phyloP scores from a whole-genome alignment of 2,329 filamentous ascomycete species.

The Curvularia verruculosa region DNA sequence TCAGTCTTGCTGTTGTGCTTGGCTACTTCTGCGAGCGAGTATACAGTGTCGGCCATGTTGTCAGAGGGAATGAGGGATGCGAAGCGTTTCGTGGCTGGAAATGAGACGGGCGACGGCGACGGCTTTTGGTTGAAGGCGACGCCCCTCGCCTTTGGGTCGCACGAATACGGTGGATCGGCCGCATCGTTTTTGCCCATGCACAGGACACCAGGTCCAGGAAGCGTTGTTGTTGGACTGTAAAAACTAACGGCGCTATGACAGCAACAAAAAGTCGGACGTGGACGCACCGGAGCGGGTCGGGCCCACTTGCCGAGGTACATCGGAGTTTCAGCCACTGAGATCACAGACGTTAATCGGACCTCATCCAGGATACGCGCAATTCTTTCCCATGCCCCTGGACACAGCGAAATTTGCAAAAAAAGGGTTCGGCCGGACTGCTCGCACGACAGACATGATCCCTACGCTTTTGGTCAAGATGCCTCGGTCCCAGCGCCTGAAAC shows the following conservation, averaged over 20 bases:
- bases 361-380: constrained; percentile 2
- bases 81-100: neutral
- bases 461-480: neutral
- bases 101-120: neutral
- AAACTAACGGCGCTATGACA: constrained; percentile 9
- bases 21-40: constrained; percentile 49
- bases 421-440: constrained; percentile 12
- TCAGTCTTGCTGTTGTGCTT: constrained; percentile 57
- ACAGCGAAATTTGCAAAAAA: constrained; percentile 3
- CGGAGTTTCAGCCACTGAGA: constrained; percentile 3
- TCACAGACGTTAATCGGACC: neutral
- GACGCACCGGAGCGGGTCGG: constrained; percentile 1
- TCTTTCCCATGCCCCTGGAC: neutral
- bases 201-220: constrained; percentile 5
- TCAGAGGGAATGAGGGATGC: neutral
- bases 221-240: constrained; percentile 6
- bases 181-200: constrained; percentile 6
- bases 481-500: neutral
- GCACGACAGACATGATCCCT: constrained; percentile 8
- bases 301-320: constrained; percentile 17
- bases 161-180: constrained; percentile 3
- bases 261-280: neutral
- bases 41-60: constrained; percentile 20
- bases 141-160: constrained; percentile 1
- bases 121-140: neutral